A percentile compares a stretch with the other conserved stretches of the same genome.
These are phyloP conservation scores for Ananas comosus DNA, from an alignment of 176 grass and related monocot genomes.

Conservation along the genomic window DNA sequence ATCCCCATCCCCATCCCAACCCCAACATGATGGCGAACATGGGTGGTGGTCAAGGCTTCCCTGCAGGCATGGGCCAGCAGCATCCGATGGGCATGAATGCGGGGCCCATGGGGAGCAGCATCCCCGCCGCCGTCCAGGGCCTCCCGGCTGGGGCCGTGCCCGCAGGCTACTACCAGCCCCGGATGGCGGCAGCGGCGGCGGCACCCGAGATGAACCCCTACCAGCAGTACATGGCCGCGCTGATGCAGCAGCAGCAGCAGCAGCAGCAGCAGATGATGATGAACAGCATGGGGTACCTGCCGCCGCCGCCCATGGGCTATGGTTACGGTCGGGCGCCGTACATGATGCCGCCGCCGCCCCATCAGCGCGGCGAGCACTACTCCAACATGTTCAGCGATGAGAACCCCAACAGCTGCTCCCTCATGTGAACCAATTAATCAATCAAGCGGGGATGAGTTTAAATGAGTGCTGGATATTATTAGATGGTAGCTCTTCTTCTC, in stretches of 20 bases:
- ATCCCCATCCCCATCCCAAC: not conserved
- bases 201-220: not conserved
- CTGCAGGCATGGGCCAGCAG: not conserved
- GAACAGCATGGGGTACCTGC: conserved; percentile 4
- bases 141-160: not conserved
- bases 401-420: conserved; percentile 19
- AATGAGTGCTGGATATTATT: not conserved
- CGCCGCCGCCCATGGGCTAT: not conserved
- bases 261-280: conserved; percentile 20
- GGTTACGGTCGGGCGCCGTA: conserved; percentile 3
- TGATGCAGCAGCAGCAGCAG: conserved; percentile 17
- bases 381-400: conserved; percentile 24
- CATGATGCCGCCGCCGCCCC: not conserved
- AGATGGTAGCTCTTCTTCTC: too few relatives aligned
- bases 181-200: not conserved
- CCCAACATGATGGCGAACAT: not conserved
- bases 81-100: not conserved
- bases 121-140: conserved; percentile 3
- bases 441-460: not conserved
- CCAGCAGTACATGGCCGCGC: conserved; percentile 4
- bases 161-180: not conserved
- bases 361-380: not conserved
- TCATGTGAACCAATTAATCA: conserved; percentile 10
- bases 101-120: not conserved
- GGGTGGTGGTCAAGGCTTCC: not conserved